Conservation (phyloP, 2,329 filamentous ascomycete species). For the Fusarium clavum region DNA sequence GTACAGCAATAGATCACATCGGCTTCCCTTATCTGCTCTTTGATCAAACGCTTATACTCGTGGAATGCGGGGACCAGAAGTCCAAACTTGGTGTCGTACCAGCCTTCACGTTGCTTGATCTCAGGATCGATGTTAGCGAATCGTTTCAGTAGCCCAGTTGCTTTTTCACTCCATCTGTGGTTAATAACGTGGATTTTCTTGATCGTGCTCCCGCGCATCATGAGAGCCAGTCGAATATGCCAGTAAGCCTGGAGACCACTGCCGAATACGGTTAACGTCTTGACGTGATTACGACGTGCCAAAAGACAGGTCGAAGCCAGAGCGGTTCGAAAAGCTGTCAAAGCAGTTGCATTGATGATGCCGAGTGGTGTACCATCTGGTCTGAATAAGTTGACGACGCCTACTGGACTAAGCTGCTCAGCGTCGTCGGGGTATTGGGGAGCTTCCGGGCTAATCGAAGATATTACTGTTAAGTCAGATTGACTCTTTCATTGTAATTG, state of each 20-base stretch:
- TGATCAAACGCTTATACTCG: conserved; percentile 73
- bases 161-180: conserved; percentile 72
- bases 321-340: conserved; percentile 85
- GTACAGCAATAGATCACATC: conserved; percentile 93
- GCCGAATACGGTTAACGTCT: conserved; percentile 85
- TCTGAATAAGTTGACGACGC: conserved; percentile 76
- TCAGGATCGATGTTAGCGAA: conserved; percentile 58
- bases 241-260: conserved; percentile 92
- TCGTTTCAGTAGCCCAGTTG: conserved; percentile 62
- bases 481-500: neutral
- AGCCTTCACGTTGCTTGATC: conserved; percentile 69
- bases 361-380: conserved; percentile 72
- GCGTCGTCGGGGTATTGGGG: conserved; percentile 44
- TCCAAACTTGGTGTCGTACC: conserved; percentile 74
- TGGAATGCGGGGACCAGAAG: conserved; percentile 76
- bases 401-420: conserved; percentile 64
- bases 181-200: conserved; percentile 87
- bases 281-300: conserved; percentile 73
- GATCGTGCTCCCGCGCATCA: conserved; percentile 77
- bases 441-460: conserved; percentile 61
- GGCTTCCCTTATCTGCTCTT: conserved; percentile 75
- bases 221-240: conserved; percentile 87
- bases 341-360: conserved; percentile 76
- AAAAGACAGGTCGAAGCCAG: conserved; percentile 76
- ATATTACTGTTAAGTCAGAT: conserved; percentile 65